phyloP scores from a whole-genome alignment of 1,139 yeast genomes.

The Candida smagusa region DNA sequence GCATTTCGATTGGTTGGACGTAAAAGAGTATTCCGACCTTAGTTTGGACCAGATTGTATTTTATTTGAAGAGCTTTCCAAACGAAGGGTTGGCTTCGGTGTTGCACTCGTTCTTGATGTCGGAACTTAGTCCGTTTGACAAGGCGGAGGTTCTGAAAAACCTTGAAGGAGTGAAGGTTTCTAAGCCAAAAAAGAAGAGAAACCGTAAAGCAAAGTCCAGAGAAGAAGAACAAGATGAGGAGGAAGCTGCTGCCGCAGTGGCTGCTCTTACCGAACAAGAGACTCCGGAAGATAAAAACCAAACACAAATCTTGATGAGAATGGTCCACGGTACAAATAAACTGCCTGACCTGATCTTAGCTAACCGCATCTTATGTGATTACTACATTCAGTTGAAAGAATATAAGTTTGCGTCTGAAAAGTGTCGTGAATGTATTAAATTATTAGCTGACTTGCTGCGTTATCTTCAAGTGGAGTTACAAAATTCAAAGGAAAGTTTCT shows the following conservation, averaged over 20 bases:
- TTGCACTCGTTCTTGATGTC: constrained; percentile 60
- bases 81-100: constrained; percentile 61
- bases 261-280: constrained; percentile 9
- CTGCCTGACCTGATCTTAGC: constrained; percentile 54
- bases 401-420: constrained; percentile 60
- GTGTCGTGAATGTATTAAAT: constrained; percentile 59
- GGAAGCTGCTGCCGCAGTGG: constrained; percentile 12
- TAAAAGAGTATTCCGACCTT: constrained; percentile 43
- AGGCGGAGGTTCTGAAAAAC: constrained; percentile 15
- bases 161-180: constrained; percentile 5
- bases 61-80: constrained; percentile 57
- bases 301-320: constrained; percentile 51
- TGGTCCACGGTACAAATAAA: constrained; percentile 52
- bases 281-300: constrained; percentile 28
- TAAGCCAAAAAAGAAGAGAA: constrained; percentile 6
- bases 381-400: constrained; percentile 58
- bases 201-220: constrained; percentile 4
- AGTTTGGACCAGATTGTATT: constrained; percentile 45
- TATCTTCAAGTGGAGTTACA: constrained; percentile 45
- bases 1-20: constrained; percentile 76
- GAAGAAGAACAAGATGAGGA: constrained; percentile 8
- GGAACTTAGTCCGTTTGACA: constrained; percentile 61
- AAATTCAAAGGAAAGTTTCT: constrained; percentile 56
- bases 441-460: constrained; percentile 49
- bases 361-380: constrained; percentile 61